Evolutionary conservation across 805 yeast genomes (phyloP), one percentile per base, ranked within the genome.

Genomic region (Candida xyloterini): DNA sequence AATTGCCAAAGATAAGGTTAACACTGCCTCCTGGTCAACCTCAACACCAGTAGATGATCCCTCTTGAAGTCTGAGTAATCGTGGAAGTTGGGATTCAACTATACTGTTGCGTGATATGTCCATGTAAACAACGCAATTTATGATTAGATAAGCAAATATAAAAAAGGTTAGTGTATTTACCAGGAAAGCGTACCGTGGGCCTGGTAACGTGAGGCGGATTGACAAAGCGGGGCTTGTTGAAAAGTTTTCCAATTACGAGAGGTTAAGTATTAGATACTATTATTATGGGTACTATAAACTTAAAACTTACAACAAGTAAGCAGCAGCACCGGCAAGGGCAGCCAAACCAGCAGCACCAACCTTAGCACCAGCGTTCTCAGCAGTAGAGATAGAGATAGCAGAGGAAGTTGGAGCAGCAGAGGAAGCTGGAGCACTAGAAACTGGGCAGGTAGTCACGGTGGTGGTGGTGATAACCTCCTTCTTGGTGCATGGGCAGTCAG

Each of bases 401-500:
- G 52, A 13, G 31, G 57, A 27, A 23, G 51, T 27, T 10, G 55
- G 36, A 28, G 41, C 34, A n/a, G 52, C 27, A 23, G 47, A 26
- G 23, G 20, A 4, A 18, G 6, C 20, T 18, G 20, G 20, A 18
- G 20, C 20, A 18, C 48, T 31, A 21, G 56, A 26, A 20, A 26
- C 42, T 27, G 51, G 42, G 44, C 51, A 38, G 40, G 53, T 38
- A 15, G 47, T 45, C 25, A 47, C 48, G 32, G 54, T 47, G 46
- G 58, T 47, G 42, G 55, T 40, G 34, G 63, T 53, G 46, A 46
- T 34, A 36, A 55, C 53, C 32, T 36, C 33, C 15, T 18, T 18
- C 58, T 79, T 57, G 60, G 91, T 84, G 74, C 95, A 86, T 62
- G 90, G 90, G 67, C 85, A 80, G 74, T 86, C 82, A 57, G 95